phyloP scores from a whole-genome alignment of 2,329 filamentous ascomycete species.

The Hymenoscyphus scutula region DNA sequence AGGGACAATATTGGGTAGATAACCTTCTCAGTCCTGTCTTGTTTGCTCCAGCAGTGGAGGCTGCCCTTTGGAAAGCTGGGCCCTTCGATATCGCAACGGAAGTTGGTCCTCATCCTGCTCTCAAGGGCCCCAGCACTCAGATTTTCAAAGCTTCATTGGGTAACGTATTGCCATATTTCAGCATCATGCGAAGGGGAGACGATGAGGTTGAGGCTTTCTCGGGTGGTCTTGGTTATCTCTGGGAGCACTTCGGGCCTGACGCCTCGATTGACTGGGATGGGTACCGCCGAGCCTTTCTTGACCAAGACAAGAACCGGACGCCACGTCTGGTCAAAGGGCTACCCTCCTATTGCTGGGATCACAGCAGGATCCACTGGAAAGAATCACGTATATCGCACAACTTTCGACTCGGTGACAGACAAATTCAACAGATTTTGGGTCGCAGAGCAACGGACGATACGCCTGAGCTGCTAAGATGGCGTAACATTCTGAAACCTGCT shows the following conservation, averaged over 20 bases:
- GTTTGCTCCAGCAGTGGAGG: slow-evolving; percentile 41
- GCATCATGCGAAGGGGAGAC: slow-evolving; percentile 16
- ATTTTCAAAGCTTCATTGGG: slow-evolving; percentile 18
- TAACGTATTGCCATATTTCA: slow-evolving; percentile 15
- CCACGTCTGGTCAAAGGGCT: slow-evolving; percentile 4
- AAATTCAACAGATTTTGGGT: slow-evolving; percentile 40
- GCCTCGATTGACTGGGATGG: slow-evolving; percentile 27
- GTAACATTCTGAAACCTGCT: slow-evolving; percentile 16
- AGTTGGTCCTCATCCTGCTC: slow-evolving; percentile 27
- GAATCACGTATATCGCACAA: slow-evolving; percentile 16
- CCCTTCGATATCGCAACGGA: slow-evolving; percentile 23
- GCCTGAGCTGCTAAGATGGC: slow-evolving; percentile 14
- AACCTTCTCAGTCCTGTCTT: slow-evolving; percentile 45
- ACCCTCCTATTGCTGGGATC: slow-evolving; percentile 14
- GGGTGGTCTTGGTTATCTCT: slow-evolving; percentile 19
- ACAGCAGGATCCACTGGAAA: slow-evolving; percentile 14
- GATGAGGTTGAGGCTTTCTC: slow-evolving; percentile 15
- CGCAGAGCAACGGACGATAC: slow-evolving; percentile 14
- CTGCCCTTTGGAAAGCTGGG: slow-evolving; percentile 12
- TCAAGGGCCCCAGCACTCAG: slow-evolving; percentile 24
- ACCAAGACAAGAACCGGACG: too few relatives aligned
- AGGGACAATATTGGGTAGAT: slow-evolving; percentile 27
- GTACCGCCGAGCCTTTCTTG: not conserved
- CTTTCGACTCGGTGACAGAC: slow-evolving; percentile 41
- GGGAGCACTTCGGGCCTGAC: slow-evolving; percentile 15